Percentiles rank a stretch among this genome's conserved stretches.
phyloP scores from a whole-genome alignment of 2,329 filamentous ascomycete species.

The Aspergillus sp. region DNA sequence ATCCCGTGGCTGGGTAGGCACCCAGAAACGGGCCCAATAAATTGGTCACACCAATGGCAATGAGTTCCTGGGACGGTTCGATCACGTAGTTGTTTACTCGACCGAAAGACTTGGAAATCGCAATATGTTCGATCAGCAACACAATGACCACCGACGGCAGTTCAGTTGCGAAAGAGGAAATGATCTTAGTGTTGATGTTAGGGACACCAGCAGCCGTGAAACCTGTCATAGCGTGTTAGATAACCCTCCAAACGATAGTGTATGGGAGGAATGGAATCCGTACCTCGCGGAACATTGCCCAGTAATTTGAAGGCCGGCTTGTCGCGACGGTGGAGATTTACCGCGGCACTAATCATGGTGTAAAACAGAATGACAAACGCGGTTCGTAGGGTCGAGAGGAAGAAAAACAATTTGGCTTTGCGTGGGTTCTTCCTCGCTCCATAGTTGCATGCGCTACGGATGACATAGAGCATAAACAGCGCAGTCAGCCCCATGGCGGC shows the following conservation, averaged over 20 bases:
- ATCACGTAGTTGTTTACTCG: slow-evolving; percentile 94
- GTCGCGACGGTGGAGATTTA: slow-evolving; percentile 61
- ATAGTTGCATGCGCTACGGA: slow-evolving; percentile 59
- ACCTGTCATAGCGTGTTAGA: too few species aligned
- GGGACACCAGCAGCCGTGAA: slow-evolving; percentile 70
- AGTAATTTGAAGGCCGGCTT: slow-evolving; percentile 68
- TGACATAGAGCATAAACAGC: slow-evolving; percentile 67
- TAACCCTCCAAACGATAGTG: too few species aligned
- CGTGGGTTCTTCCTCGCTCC: slow-evolving; percentile 63
- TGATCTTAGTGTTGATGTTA: slow-evolving; percentile 56
- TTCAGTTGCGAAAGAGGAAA: slow-evolving; percentile 62
- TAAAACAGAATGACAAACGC: slow-evolving; percentile 88
- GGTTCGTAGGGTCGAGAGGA: slow-evolving; percentile 81
- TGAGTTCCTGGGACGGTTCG: slow-evolving; percentile 89
- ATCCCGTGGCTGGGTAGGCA: slow-evolving; percentile 86
- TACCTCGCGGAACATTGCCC: slow-evolving; percentile 69
- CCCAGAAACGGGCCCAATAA: slow-evolving; percentile 86
- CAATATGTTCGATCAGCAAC: slow-evolving; percentile 93
- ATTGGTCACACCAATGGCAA: slow-evolving; percentile 88
- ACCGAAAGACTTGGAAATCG: slow-evolving; percentile 94
- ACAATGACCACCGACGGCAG: slow-evolving; percentile 85
- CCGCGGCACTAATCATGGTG: slow-evolving; percentile 80
- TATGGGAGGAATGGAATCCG: too few species aligned
- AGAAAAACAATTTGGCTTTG: slow-evolving; percentile 73
- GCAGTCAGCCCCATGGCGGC: slow-evolving; percentile 84